phyloP scores from a whole-genome alignment of 305 asterid species.

The Fraxinus xanthoxyloides region DNA sequence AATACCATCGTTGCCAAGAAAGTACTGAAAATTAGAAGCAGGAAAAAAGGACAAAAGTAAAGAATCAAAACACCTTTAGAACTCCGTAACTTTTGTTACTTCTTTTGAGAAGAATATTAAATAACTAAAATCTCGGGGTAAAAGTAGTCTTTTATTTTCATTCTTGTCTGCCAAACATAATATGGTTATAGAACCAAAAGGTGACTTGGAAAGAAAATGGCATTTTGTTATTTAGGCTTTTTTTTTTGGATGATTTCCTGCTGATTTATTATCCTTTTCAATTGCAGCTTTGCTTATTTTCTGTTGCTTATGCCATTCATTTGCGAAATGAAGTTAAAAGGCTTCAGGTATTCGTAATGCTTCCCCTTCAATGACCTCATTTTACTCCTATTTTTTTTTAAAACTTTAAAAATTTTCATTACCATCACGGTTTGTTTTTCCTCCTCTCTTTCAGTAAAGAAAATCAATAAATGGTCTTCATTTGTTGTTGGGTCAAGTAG shows the following conservation, averaged over 20 bases:
- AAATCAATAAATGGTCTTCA: not conserved
- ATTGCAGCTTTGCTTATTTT: slow-evolving; percentile 64
- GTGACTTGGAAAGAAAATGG: not conserved
- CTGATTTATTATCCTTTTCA: slow-evolving; percentile 7
- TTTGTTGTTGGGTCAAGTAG: not conserved
- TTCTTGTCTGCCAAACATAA: not conserved
- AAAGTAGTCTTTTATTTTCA: not conserved
- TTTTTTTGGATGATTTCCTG: slow-evolving; percentile 3
- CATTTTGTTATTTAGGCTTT: not conserved
- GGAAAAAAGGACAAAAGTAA: not conserved
- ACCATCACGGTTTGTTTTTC: not conserved
- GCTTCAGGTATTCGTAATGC: slow-evolving; percentile 60
- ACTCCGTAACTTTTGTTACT: not conserved
- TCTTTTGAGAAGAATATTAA: not conserved
- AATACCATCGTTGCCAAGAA: not conserved
- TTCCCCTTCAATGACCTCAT: slow-evolving; percentile 18
- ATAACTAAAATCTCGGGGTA: not conserved
- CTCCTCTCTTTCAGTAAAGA: not conserved
- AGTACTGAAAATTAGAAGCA: not conserved
- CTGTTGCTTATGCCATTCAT: slow-evolving; percentile 43
- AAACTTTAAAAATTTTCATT: not conserved
- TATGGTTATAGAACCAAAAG: not conserved
- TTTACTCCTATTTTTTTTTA: not conserved
- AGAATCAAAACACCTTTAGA: not conserved
- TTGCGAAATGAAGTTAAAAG: slow-evolving; percentile 54